These are phyloP conservation scores for Microbotryum saponariae DNA, from an alignment of 1,284 basidiomycete genomes.

Conservation along the genomic window DNA sequence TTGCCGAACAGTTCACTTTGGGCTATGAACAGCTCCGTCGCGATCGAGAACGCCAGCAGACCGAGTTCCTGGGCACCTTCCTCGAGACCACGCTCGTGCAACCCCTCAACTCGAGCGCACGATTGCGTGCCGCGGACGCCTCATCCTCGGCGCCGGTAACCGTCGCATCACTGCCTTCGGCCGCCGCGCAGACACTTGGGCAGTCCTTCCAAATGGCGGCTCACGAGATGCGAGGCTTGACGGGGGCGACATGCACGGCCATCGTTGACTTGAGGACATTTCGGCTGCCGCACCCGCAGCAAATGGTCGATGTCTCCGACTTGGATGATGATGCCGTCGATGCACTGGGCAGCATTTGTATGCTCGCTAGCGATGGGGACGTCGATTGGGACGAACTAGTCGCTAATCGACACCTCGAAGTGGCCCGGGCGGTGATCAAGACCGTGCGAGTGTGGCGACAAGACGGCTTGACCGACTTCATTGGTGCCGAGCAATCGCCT, in stretches of 20 bases:
- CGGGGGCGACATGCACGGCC: slow-evolving; percentile 2
- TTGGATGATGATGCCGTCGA: neutral
- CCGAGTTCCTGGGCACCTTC: slow-evolving; percentile 9
- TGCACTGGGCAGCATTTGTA: slow-evolving; percentile 1
- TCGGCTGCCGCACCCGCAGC: slow-evolving; percentile 1
- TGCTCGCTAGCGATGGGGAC: slow-evolving; percentile 4
- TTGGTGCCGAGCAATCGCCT: too few species aligned
- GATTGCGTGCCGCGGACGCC: neutral
- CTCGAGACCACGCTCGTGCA: slow-evolving; percentile 8
- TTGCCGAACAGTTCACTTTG: slow-evolving; percentile 10
- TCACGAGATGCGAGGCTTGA: slow-evolving; percentile 5
- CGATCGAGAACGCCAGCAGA: slow-evolving; percentile 7
- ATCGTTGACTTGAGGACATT: slow-evolving; percentile 17
- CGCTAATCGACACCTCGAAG: neutral
- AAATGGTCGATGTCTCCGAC: neutral
- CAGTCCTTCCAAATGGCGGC: slow-evolving; percentile 2
- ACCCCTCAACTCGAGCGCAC: slow-evolving; percentile 9
- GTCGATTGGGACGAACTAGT: slow-evolving; percentile 7
- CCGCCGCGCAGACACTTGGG: neutral
- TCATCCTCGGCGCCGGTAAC: neutral
- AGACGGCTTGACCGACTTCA: too few species aligned
- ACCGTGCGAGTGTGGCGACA: neutral
- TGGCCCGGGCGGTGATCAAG: neutral
- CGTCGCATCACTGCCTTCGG: too few species aligned
- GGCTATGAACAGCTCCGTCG: slow-evolving; percentile 8